Conservation (phyloP, 2,329 filamentous ascomycete genomes). For the Colletotrichum musae region DNA sequence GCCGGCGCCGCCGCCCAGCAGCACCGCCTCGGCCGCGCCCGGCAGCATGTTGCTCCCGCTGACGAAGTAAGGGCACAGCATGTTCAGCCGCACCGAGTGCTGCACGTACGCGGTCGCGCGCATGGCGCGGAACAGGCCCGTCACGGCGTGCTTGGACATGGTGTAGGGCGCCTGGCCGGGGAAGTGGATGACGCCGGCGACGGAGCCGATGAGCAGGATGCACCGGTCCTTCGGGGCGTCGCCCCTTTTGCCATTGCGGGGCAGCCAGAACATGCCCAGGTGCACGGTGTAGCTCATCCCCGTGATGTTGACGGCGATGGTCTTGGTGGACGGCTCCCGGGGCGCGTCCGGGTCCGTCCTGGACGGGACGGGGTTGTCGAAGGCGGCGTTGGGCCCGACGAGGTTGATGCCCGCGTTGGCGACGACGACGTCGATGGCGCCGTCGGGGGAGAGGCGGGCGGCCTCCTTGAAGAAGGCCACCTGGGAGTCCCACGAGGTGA, state of each 20-base stretch:
- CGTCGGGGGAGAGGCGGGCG: conserved; percentile 65
- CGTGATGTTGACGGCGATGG: conserved; percentile 74
- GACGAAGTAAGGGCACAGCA: conserved; percentile 77
- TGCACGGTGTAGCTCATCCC: conserved; percentile 77
- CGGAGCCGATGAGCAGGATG: conserved; percentile 73
- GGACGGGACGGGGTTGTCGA: conserved; percentile 64
- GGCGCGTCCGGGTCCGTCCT: conserved; percentile 57
- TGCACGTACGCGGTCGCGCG: conserved; percentile 61
- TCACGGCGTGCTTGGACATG: conserved; percentile 75
- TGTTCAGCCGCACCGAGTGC: conserved; percentile 72
- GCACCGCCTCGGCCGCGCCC: conserved; percentile 57
- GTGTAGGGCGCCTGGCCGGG: conserved; percentile 67
- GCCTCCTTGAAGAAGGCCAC: conserved; percentile 74
- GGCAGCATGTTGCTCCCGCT: conserved; percentile 72
- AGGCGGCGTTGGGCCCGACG: conserved; percentile 48
- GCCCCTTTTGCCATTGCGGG: conserved; percentile 54
- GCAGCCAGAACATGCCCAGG: conserved; percentile 73
- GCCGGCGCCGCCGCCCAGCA: conserved; percentile 66
- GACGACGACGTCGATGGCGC: conserved; percentile 74
- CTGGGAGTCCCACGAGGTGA: conserved; percentile 76
- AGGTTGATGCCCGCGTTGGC: conserved; percentile 75
- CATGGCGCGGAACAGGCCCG: conserved; percentile 74
- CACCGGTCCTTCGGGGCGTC: conserved; percentile 63
- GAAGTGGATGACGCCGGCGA: conserved; percentile 68
- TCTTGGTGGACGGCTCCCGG: conserved; percentile 63